Percentiles rank a stretch among this genome's conserved stretches.
Evolutionary conservation across 2,329 filamentous ascomycete species (phyloP).

Genomic region (Exophiala sideris): DNA sequence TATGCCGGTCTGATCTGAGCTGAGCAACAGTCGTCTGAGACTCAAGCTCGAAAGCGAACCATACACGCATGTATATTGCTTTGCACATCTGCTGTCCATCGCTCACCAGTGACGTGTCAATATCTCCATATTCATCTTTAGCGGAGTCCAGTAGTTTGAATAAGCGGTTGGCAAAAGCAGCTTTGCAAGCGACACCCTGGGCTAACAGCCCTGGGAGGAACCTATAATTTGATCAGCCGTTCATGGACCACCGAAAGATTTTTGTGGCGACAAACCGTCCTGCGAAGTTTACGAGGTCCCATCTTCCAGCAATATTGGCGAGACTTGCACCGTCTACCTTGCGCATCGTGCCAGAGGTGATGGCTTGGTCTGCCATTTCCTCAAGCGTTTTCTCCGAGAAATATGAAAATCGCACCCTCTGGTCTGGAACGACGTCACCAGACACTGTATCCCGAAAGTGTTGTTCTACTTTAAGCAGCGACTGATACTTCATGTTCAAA

Average conservation of each 20-base stretch:
- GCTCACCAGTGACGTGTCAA: too few relatives aligned
- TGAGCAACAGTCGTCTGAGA: neutral
- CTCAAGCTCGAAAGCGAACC: too few relatives aligned
- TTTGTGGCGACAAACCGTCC: neutral
- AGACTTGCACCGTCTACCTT: slow-evolving; percentile 7
- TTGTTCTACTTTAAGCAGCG: neutral
- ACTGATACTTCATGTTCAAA: neutral
- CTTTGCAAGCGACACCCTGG: slow-evolving; percentile 1
- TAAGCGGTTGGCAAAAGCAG: slow-evolving; percentile 8
- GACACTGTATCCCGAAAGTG: neutral
- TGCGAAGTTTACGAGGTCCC: neutral
- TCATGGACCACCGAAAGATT: neutral
- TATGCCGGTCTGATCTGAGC: too few relatives aligned
- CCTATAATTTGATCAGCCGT: neutral
- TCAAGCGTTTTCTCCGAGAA: neutral
- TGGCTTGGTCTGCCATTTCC: neutral
- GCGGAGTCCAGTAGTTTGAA: neutral
- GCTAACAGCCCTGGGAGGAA: slow-evolving; percentile 1
- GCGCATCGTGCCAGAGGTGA: neutral
- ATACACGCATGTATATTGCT: too few relatives aligned
- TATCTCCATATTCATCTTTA: too few relatives aligned
- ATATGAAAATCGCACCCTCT: neutral
- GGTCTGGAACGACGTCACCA: too few relatives aligned
- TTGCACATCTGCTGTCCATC: neutral
- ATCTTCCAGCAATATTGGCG: slow-evolving; percentile 2